phyloP scores from a whole-genome alignment of 2,329 filamentous ascomycete genomes.

The Apiospora arundinis region DNA sequence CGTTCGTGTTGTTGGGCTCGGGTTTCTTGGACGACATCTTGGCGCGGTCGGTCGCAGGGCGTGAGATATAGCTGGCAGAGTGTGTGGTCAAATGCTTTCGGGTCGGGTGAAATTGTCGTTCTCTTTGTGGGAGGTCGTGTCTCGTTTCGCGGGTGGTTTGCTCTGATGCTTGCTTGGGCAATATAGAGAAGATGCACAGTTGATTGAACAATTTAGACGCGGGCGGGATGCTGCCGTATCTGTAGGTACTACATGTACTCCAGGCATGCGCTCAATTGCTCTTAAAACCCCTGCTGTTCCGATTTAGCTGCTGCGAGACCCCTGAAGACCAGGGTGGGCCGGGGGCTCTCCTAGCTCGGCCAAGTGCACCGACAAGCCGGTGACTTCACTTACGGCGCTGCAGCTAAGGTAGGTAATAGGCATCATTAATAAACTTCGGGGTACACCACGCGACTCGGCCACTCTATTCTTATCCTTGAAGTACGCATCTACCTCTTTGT shows the following conservation, averaged over 20 bases:
- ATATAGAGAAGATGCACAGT: not conserved
- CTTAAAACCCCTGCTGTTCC: constrained; percentile 13
- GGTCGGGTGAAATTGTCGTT: not conserved
- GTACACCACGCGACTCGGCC: constrained; percentile 7
- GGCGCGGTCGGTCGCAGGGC: constrained; percentile 1
- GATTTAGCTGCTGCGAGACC: constrained; percentile 15
- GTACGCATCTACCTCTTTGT: not conserved
- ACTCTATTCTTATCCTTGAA: not conserved
- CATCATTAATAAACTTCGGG: not conserved
- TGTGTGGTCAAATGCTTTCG: not conserved
- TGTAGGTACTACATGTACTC: too few species aligned
- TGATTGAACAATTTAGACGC: constrained; percentile 6
- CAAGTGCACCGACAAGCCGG: constrained; percentile 14
- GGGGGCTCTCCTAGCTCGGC: constrained; percentile 1
- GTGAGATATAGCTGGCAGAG: not conserved
- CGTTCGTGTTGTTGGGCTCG: constrained; percentile 29
- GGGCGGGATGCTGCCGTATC: not conserved
- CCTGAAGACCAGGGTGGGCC: constrained; percentile 12
- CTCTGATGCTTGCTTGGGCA: not conserved
- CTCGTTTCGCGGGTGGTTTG: not conserved
- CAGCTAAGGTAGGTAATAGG: not conserved
- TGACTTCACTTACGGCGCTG: constrained; percentile 10
- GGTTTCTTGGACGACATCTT: constrained; percentile 38
- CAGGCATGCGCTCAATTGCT: not conserved
- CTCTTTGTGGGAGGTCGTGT: not conserved